phyloP scores from a whole-genome alignment of 2,329 filamentous ascomycete genomes.

The Lachnum nothofagi region DNA sequence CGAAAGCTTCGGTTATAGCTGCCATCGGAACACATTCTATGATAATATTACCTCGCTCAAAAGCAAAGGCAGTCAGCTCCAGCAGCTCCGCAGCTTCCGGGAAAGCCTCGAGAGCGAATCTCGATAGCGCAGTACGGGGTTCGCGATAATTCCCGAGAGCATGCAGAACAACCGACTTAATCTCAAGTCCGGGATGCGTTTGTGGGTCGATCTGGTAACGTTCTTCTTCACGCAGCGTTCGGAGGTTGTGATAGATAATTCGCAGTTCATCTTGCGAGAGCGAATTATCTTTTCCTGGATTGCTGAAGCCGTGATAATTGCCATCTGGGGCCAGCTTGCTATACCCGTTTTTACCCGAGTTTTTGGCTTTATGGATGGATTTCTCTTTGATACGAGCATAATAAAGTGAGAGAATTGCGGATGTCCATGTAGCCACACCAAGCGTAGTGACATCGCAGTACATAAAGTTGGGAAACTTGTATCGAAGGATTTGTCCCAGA shows the following conservation, averaged over 20 bases:
- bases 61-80: constrained; percentile 6
- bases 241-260: constrained; percentile 40
- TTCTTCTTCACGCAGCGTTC: constrained; percentile 38
- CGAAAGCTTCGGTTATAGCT: constrained; percentile 9
- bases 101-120: constrained; percentile 37
- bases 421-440: constrained; percentile 46
- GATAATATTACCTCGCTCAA: constrained; percentile 9
- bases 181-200: constrained; percentile 42
- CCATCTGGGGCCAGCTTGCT: constrained; percentile 12
- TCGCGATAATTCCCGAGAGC: constrained; percentile 18
- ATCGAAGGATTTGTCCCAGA: constrained; percentile 41
- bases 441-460: constrained; percentile 46
- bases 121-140: constrained; percentile 28
- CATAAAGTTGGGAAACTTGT: constrained; percentile 35
- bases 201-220: constrained; percentile 39
- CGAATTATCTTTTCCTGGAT: constrained; percentile 36
- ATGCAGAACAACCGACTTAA: constrained; percentile 38
- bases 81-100: constrained; percentile 34
- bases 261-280: constrained; percentile 48
- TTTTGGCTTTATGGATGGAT: constrained; percentile 33
- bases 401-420: constrained; percentile 44
- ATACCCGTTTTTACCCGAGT: constrained; percentile 1
- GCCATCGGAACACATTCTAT: constrained; percentile 16
- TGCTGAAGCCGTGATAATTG: constrained; percentile 17
- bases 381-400: constrained; percentile 46